Evolutionary conservation across 1,284 basidiomycete genomes (phyloP).

Genomic region (Schizophyllum commune): DNA sequence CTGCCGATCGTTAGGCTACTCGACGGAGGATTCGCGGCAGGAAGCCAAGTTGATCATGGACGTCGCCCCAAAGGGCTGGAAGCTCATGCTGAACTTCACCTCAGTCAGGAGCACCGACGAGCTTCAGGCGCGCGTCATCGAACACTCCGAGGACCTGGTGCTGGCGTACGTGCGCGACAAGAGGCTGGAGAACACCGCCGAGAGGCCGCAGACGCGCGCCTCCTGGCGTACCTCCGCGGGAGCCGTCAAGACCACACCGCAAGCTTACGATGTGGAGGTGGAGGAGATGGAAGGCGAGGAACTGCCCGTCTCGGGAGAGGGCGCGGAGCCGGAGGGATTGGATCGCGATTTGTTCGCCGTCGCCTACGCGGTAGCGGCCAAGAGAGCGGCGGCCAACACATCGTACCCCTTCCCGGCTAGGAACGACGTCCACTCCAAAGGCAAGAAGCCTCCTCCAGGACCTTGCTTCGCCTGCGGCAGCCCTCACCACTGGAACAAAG

Average conservation of each 20-base stretch:
- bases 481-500: background rate
- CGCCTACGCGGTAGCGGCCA: too few relatives aligned
- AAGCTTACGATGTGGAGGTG: background rate
- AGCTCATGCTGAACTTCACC: too few relatives aligned
- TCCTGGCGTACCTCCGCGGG: too few relatives aligned
- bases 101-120: too few relatives aligned
- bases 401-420: constrained; percentile 10
- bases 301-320: background rate
- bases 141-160: too few relatives aligned
- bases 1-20: background rate
- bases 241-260: too few relatives aligned
- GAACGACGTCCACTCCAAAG: constrained; percentile 6
- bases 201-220: too few relatives aligned
- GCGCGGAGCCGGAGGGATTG: background rate
- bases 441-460: background rate
- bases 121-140: too few relatives aligned
- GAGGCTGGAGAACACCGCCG: too few relatives aligned
- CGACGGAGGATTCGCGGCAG: background rate
- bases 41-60: background rate
- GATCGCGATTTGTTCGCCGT: background rate
- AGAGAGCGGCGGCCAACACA: background rate
- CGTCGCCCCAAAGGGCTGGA: background rate
- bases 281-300: too few relatives aligned
- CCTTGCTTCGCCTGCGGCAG: background rate
- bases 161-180: too few relatives aligned